Evolutionary conservation across 352 stramenopile species (phyloP).

Genomic region (Globisporangium irregulare): DNA sequence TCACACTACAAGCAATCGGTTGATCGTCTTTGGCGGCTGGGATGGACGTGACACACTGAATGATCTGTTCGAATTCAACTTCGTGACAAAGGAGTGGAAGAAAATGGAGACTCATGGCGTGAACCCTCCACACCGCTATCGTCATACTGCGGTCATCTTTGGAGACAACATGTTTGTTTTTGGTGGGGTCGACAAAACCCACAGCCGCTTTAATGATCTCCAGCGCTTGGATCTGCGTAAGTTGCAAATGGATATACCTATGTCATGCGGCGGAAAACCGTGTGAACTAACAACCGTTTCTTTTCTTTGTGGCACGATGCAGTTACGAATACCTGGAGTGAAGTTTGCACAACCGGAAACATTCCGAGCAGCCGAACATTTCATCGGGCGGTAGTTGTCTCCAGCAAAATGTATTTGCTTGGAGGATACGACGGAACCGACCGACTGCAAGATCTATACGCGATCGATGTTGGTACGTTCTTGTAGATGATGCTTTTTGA

Average conservation of each 20-base stretch:
- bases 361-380: slow-evolving; percentile 86
- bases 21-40: slow-evolving; percentile 87
- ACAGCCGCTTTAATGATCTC: slow-evolving; percentile 86
- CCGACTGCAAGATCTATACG: slow-evolving; percentile 81
- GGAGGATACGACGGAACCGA: slow-evolving; percentile 86
- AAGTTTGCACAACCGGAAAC: slow-evolving; percentile 78
- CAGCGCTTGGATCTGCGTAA: slow-evolving; percentile 66
- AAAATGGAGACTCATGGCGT: slow-evolving; percentile 51
- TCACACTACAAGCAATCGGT: slow-evolving; percentile 54
- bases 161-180: slow-evolving; percentile 89
- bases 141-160: slow-evolving; percentile 82
- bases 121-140: slow-evolving; percentile 75
- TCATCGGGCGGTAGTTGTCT: slow-evolving; percentile 75
- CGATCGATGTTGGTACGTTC: slow-evolving; percentile 66
- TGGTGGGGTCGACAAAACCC: slow-evolving; percentile 87
- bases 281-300: background rate
- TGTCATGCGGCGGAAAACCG: background rate
- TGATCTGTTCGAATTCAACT: slow-evolving; percentile 78
- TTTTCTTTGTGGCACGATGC: slow-evolving; percentile 2
- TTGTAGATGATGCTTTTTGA: background rate
- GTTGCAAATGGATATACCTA: slow-evolving; percentile 1
- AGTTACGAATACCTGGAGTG: slow-evolving; percentile 81
- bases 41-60: slow-evolving; percentile 85
- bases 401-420: slow-evolving; percentile 83
- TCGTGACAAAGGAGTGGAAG: slow-evolving; percentile 66